phyloP scores from a whole-genome alignment of 1,284 basidiomycete genomes.

The Stygiomarasmius scandens region DNA sequence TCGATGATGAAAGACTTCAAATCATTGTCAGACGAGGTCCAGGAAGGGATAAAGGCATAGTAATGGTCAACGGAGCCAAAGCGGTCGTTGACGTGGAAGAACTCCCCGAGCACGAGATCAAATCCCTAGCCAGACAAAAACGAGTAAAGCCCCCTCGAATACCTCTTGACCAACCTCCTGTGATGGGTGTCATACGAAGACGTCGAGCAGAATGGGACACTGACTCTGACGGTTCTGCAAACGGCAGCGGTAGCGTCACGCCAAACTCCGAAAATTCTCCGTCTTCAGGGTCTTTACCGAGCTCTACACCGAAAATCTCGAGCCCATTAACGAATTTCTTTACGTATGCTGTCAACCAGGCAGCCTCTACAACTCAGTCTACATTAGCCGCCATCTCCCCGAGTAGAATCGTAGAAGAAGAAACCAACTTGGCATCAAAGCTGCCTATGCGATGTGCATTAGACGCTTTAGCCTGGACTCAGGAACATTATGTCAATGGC shows the following conservation, averaged over 20 bases:
- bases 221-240: constrained; percentile 30
- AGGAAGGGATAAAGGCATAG: constrained; percentile 74
- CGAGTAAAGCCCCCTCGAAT: constrained; percentile 85
- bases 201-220: constrained; percentile 69
- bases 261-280: constrained; percentile 12
- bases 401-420: not conserved
- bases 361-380: constrained; percentile 69
- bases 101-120: constrained; percentile 86
- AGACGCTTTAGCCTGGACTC: constrained; percentile 79
- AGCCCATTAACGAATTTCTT: constrained; percentile 76
- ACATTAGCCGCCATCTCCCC: constrained; percentile 74
- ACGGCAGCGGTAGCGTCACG: constrained; percentile 19
- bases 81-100: constrained; percentile 91
- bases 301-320: constrained; percentile 62
- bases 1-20: constrained; percentile 76
- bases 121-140: constrained; percentile 81
- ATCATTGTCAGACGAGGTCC: constrained; percentile 80
- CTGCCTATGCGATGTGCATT: constrained; percentile 77
- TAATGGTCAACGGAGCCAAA: constrained; percentile 90
- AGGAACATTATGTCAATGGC: constrained; percentile 61
- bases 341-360: constrained; percentile 74
- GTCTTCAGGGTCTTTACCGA: constrained; percentile 12
- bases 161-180: constrained; percentile 91
- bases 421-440: constrained; percentile 39
- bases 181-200: constrained; percentile 70